Base-by-base conservation (phyloP, 2,329 filamentous ascomycete species). In the Diaporthe sp. region DNA sequence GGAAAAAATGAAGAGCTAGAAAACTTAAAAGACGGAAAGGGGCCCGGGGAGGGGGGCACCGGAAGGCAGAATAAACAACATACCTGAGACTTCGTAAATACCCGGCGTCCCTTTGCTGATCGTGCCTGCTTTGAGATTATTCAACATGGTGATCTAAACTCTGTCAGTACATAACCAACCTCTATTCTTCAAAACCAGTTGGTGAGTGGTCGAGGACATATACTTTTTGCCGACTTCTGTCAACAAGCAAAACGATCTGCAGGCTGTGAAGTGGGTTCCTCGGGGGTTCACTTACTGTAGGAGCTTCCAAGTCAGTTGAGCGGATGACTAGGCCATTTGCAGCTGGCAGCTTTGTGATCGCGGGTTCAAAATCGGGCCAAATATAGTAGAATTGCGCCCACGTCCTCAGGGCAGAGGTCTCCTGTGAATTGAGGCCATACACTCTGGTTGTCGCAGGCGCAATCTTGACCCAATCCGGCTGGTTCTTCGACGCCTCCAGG, bases 21-120 rank as follows among this genome's bases (percentile, higher is more conserved):
- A 25, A 55, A 6, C 35, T 10, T 37, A 37, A 10, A 10, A 37
- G 35, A 10, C 35, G 35, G 35, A 10, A 37, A 10, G 35, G 10
- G 35, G 5, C 5, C 6, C 35, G 35, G 5, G 35, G 5, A 37
- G 35, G 35, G 35, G 10, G 35, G n/a, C n/a, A n/a, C 35, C 5
- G 35, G 12, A 39, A 39, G 37, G 3, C 13, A 15, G 13, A 58
- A 30, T 4, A 15, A 15, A 13, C 30, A 9, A 30, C 25, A 44
- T 47, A 63, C 58, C 58, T 63, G 37, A 44, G 58, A 63, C 58
- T 32, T 63, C 58, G 15, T 63, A 63, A 7, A 63, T 37, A 12
- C 39, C 58, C 4, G 39, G 39, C 4, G 39, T 44, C 13, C 37
- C 58, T 15, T 47, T 44, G 39, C 58, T 63, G 27, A 63, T 44